Evolutionary conservation across 192 early-diverging fungal species (phyloP).

Genomic region (Podila verticillata): DNA sequence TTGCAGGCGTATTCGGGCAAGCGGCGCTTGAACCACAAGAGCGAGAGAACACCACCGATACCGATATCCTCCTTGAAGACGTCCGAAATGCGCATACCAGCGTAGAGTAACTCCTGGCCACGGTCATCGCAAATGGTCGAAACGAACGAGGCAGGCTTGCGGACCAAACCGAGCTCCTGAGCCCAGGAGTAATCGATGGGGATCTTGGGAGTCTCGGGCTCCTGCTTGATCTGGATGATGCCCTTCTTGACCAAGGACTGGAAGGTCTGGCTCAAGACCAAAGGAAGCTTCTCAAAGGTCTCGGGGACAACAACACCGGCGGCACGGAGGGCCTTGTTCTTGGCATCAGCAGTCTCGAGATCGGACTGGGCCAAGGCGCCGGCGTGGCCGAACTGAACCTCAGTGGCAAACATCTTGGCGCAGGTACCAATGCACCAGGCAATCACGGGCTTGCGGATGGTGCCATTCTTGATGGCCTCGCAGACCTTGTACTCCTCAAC

Average conservation of each 20-base stretch:
- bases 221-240: constrained; percentile 72
- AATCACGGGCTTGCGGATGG: constrained; percentile 97
- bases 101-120: constrained; percentile 97
- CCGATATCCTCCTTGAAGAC: constrained; percentile 99
- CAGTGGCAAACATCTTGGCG: constrained; percentile 97
- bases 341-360: constrained; percentile 94
- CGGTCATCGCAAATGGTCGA: constrained; percentile 99
- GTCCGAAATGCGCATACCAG: constrained; percentile 96
- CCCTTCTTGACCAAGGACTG: constrained; percentile 74
- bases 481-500: constrained; percentile 95
- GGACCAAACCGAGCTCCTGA: constrained; percentile 95
- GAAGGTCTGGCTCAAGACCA: constrained; percentile 81
- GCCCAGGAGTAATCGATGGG: constrained; percentile 99
- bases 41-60: constrained; percentile 94
- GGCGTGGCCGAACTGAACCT: constrained; percentile 98
- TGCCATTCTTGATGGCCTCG: constrained; percentile 84
- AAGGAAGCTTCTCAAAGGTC: constrained; percentile 95
- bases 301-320: constrained; percentile 92
- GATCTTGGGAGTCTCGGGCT: constrained; percentile 95
- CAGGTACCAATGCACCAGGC: constrained; percentile 99
- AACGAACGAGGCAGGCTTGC: constrained; percentile 97
- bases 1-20: constrained; percentile 91
- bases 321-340: constrained; percentile 85
- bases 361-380: constrained; percentile 95
- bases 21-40: constrained; percentile 98